These are phyloP conservation scores for Xylaria flabelliformis DNA, from an alignment of 495 filamentous ascomycete species.

Conservation along the genomic window DNA sequence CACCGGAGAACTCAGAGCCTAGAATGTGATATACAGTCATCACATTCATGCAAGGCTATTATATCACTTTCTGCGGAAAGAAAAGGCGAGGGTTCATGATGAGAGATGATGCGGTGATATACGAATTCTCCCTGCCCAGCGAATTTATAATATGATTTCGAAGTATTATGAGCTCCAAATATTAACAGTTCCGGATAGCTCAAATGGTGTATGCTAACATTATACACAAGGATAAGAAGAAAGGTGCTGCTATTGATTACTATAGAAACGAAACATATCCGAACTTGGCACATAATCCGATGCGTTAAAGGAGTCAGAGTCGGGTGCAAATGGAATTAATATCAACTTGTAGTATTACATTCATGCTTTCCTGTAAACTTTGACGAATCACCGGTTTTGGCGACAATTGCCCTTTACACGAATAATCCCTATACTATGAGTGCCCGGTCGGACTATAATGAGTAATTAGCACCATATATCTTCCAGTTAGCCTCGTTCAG, in stretches of 20 bases:
- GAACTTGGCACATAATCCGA: conserved; percentile 10
- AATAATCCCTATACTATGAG: background rate
- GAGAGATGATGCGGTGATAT: background rate
- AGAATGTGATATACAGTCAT: conserved; percentile 8
- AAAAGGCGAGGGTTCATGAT: conserved; percentile 5
- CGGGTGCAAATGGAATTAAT: background rate
- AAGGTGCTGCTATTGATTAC: background rate
- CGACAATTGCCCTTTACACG: background rate
- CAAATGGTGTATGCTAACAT: background rate
- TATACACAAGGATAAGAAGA: conserved; percentile 2
- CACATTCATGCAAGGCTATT: conserved; percentile 14
- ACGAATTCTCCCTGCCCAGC: background rate
- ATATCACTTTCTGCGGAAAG: background rate
- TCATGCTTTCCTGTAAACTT: background rate
- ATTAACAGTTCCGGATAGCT: background rate
- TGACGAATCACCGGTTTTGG: background rate
- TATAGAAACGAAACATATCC: conserved; percentile 8
- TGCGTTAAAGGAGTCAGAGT: conserved; percentile 5
- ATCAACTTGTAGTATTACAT: background rate
- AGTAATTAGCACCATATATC: background rate
- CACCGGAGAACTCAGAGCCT: conserved; percentile 13
- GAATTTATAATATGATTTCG: background rate
- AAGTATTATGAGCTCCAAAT: background rate
- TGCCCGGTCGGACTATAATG: background rate
- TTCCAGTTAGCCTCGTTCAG: background rate